phyloP scores from a whole-genome alignment of 148 eudicot species.

The Rhododendron simsii region DNA sequence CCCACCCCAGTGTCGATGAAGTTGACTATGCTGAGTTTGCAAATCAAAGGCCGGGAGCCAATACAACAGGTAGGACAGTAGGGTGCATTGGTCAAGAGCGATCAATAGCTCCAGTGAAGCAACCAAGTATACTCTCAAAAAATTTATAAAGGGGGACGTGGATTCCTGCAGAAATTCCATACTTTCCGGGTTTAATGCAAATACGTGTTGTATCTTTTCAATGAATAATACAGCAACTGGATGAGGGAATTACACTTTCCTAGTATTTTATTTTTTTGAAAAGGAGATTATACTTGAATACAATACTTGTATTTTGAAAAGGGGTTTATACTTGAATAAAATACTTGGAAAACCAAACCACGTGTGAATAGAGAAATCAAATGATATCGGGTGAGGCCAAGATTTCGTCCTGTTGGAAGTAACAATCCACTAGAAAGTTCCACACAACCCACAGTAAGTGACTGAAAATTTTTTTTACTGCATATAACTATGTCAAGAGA shows the following conservation, averaged over 20 bases:
- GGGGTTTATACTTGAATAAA: not conserved
- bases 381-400: not conserved
- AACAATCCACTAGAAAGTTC: too few relatives aligned
- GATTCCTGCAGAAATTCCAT: not conserved
- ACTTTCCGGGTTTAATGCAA: not conserved
- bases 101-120: not conserved
- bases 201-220: not conserved
- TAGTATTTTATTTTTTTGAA: too few relatives aligned
- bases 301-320: too few relatives aligned
- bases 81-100: slow-evolving; percentile 9
- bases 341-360: not conserved
- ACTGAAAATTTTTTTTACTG: too few relatives aligned
- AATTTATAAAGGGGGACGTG: not conserved
- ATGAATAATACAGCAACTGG: not conserved
- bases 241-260: not conserved
- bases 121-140: not conserved
- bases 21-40: slow-evolving; percentile 27
- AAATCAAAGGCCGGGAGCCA: slow-evolving; percentile 27
- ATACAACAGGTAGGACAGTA: not conserved
- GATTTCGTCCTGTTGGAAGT: not conserved
- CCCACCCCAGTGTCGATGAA: slow-evolving; percentile 12
- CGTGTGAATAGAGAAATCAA: not conserved
- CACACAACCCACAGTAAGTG: too few relatives aligned
- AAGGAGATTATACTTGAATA: too few relatives aligned
- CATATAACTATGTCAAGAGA: too few relatives aligned